Evolutionary conservation across 1,139 yeast species (phyloP).

Genomic region (Zygoascus meyerae): DNA sequence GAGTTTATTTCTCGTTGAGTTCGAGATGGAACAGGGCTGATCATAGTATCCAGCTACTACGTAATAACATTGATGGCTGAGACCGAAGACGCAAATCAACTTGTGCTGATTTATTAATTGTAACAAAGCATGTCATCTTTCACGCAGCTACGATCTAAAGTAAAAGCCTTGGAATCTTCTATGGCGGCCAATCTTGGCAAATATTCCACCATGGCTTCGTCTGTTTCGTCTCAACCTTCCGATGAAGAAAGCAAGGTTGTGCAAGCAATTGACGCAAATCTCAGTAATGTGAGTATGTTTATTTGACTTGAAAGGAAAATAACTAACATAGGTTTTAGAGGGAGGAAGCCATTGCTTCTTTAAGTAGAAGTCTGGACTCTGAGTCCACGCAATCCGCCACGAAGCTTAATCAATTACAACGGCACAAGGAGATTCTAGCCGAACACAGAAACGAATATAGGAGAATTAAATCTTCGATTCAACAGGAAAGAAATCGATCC

Average conservation of each 20-base stretch:
- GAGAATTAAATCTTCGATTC: constrained; percentile 53
- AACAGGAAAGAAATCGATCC: constrained; percentile 69
- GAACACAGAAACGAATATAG: constrained; percentile 64
- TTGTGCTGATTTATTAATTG: background rate
- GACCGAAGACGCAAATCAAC: background rate
- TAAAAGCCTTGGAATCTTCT: constrained; percentile 52
- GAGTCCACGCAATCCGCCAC: constrained; percentile 61
- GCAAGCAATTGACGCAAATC: constrained; percentile 14
- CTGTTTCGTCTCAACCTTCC: constrained; percentile 44
- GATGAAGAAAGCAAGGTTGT: constrained; percentile 44
- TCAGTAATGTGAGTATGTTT: constrained; percentile 21
- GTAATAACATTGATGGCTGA: too few species aligned
- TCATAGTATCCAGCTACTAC: too few species aligned
- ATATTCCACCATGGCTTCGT: constrained; percentile 50
- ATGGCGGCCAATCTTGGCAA: constrained; percentile 45
- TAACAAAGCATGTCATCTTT: constrained; percentile 29
- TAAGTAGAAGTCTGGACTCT: constrained; percentile 47
- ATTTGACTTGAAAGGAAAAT: background rate
- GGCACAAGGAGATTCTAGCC: constrained; percentile 70
- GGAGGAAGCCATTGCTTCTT: constrained; percentile 38
- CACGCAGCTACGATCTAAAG: constrained; percentile 49
- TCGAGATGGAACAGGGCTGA: too few species aligned
- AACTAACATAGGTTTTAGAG: constrained; percentile 27
- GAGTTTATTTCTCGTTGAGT: too few species aligned
- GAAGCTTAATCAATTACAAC: constrained; percentile 71